These are phyloP conservation scores for Leucoagaricus sp. DNA, from an alignment of 1,284 basidiomycete genomes.

Conservation along the genomic window DNA sequence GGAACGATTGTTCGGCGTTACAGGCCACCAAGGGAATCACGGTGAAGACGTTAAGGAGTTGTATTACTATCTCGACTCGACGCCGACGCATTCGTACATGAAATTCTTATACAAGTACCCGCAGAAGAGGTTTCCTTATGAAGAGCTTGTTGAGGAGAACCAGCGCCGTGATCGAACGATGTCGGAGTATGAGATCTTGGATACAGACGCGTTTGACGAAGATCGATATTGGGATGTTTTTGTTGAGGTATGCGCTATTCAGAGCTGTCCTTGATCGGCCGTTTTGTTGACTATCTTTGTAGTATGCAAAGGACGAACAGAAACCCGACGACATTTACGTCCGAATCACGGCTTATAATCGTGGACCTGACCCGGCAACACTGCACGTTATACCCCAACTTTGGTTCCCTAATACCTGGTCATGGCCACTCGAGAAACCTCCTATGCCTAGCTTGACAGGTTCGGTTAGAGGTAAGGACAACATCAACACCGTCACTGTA, in stretches of 20 bases:
- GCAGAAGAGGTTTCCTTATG: slow-evolving; percentile 90
- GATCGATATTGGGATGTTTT: slow-evolving; percentile 98
- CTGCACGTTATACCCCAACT: slow-evolving; percentile 94
- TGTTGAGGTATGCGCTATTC: slow-evolving; percentile 69
- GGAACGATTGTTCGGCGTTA: slow-evolving; percentile 93
- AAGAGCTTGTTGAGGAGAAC: slow-evolving; percentile 88
- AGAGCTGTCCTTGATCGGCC: neutral
- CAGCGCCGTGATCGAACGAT: slow-evolving; percentile 83
- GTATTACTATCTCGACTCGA: slow-evolving; percentile 98
- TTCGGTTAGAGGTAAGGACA: slow-evolving; percentile 46
- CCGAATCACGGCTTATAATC: slow-evolving; percentile 95
- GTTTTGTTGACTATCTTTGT: slow-evolving; percentile 19
- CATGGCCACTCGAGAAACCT: slow-evolving; percentile 86
- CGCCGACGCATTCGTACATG: slow-evolving; percentile 99
- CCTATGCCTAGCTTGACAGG: slow-evolving; percentile 73
- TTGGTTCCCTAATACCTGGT: slow-evolving; percentile 99
- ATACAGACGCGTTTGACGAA: slow-evolving; percentile 91
- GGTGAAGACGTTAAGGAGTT: slow-evolving; percentile 99
- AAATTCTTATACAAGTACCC: slow-evolving; percentile 99
- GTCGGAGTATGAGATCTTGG: slow-evolving; percentile 90
- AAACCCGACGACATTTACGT: slow-evolving; percentile 87
- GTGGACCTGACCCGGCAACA: slow-evolving; percentile 94
- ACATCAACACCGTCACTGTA: slow-evolving; percentile 69
- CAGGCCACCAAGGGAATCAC: slow-evolving; percentile 96
- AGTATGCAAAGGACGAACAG: slow-evolving; percentile 98